Percentiles rank a stretch among this genome's conserved stretches.
Evolutionary conservation across 129 eudicot species (phyloP).

Genomic region (Silybum marianum): DNA sequence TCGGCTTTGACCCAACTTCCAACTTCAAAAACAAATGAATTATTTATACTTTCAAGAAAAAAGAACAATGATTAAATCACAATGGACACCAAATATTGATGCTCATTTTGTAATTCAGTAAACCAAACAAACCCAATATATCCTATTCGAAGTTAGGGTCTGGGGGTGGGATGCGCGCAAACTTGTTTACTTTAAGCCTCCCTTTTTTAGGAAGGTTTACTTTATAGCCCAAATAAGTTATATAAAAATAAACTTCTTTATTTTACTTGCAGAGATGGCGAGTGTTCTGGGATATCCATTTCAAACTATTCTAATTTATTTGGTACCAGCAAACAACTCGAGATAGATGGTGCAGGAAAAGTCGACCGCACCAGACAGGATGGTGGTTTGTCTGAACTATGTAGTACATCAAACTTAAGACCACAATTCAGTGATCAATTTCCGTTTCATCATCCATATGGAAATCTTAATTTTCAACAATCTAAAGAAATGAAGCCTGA

Average conservation of each 20-base stretch:
- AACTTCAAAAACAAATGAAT: background rate
- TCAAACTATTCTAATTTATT: slow-evolving; percentile 51
- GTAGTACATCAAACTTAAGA: slow-evolving; percentile 52
- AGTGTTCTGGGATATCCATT: slow-evolving; percentile 61
- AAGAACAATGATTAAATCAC: background rate
- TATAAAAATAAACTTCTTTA: slow-evolving; percentile 9
- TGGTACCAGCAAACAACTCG: slow-evolving; percentile 45
- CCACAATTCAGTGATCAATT: slow-evolving; percentile 62
- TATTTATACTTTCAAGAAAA: background rate
- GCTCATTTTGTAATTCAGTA: background rate
- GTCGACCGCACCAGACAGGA: slow-evolving; percentile 51
- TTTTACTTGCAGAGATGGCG: slow-evolving; percentile 52
- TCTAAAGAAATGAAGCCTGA: slow-evolving; percentile 45
- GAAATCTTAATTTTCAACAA: slow-evolving; percentile 49
- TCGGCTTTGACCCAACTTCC: background rate
- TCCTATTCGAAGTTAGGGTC: background rate
- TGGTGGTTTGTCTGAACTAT: slow-evolving; percentile 49
- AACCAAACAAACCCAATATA: background rate
- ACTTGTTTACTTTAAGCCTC: background rate
- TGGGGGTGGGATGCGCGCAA: background rate
- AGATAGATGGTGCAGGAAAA: slow-evolving; percentile 49
- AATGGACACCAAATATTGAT: background rate
- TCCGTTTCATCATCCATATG: slow-evolving; percentile 45
- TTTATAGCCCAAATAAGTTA: background rate
- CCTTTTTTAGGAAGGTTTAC: background rate